Base-by-base conservation (phyloP, 2,329 filamentous ascomycete genomes). In the Mycosphaerella arachidis region DNA sequence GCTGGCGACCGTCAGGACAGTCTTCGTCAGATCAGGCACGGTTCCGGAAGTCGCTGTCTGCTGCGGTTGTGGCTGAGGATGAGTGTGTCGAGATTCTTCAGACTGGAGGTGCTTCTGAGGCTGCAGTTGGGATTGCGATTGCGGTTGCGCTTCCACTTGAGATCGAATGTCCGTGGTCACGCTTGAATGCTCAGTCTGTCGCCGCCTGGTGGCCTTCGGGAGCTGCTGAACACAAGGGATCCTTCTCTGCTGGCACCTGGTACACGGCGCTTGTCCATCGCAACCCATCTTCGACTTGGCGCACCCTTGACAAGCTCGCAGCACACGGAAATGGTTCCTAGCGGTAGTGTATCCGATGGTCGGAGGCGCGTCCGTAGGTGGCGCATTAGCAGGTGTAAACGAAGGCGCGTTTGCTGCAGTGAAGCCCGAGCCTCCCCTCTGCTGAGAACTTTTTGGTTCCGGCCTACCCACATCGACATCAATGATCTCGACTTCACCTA, bases 231-330 rank as follows among this genome's bases (percentile, higher is more conserved):
- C 18, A 35, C 50, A 52, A 3, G n/a, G 27, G 18, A 52, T 52
- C 10, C 30, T 31, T 18, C 50, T 31, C 6, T 52, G 27, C 50
- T 52, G 50, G 10, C 50, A 52, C 6, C 50, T 29, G 10, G 50
- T 30, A 33, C 50, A 52, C n/a, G 50, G 50, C 9, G 27, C 27
- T 13, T 20, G 27, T 52, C 50, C 50, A 35, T 52, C 50, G 18
- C 50, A 52, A 6, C 50, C 50, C 50, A 52, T 52, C 30, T 52
- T 52, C n/a, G 50, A 52, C 18, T 52, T 52, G 7, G 50, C 50
- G 30, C 50, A 52, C 5, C 24, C 50, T 35, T 52, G 24, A 35
- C 50, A 52, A 12, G 50, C 50, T 35, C 50, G 50, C 27, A 52
- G 50, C 5, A n/a, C 10, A 2, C 50, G 50, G 18, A 35, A 35